Evolutionary conservation across 208 protist species (phyloP), one percentile per base, ranked within the genome.

Genomic region (Crithidia brevicula): DNA sequence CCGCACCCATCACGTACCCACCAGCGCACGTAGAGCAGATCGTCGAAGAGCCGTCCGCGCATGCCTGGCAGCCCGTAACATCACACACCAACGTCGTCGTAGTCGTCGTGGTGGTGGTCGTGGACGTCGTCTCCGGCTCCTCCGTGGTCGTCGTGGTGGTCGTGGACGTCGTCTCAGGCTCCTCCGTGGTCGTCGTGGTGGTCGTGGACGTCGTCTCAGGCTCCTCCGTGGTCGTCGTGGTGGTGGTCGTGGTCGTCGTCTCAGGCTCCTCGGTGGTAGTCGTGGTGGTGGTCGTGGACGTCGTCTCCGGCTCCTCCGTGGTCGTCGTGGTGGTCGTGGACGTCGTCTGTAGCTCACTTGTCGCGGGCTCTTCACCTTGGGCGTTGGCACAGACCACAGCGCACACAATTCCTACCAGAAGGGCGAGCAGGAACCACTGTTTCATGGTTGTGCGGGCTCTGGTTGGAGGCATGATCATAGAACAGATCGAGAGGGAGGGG

Each of bases 351-450:
- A 13, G 10, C 8, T 7, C 36, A 40, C 10, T 13, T 16, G 36
- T 40, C 36, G 36, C 15, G 36, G 36, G 8, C 36, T 7, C 15
- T 13, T 40, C 36, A 40, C 16, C 50, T 15, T 56, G 28, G 20
- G 50, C 50, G 28, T 11, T 33, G 3, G 18, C 50, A 3, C 5
- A 15, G 3, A 56, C 50, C 23, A 56, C 50, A 56, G 30, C 23
- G 30, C 50, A 56, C 28, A 38, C 50, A 56, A 56, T 4, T 11
- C 50, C 50, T 15, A 56, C 30, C 50, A 56, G 11, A 11, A 56
- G 28, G 9, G 50, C 30, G 28, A 38, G 13, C 25, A 38, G 4
- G 15, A 33, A 16, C 50, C 50, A 56, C 50, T 25, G 50, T 18
- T 56, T 56, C 30, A 38, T 11, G 4, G 4, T 31, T 5, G 25